These are phyloP conservation scores for Piper betle DNA, from an alignment of 164 flowering plant species.

Conservation along the genomic window DNA sequence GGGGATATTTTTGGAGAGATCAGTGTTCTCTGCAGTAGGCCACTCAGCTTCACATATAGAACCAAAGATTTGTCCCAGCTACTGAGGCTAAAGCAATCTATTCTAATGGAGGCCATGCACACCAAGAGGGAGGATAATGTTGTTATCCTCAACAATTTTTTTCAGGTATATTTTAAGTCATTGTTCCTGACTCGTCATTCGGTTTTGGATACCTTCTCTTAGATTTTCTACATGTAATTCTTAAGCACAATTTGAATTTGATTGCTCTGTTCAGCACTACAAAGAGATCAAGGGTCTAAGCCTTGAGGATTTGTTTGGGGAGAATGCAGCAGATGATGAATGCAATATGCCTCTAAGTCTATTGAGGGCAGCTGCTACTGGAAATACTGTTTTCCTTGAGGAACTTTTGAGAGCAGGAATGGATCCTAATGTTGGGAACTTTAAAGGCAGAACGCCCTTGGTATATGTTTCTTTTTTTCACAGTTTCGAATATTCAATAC, in stretches of 20 bases:
- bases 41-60: conserved; percentile 52
- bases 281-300: conserved; percentile 36
- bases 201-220: no score
- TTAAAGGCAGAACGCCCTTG: conserved; percentile 73
- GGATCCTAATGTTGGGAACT: conserved; percentile 63
- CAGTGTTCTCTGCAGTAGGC: conserved; percentile 65
- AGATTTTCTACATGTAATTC: no score
- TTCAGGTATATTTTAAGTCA: conserved; percentile 34
- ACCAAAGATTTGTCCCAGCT: conserved; percentile 75
- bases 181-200: neutral
- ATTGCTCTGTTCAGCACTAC: conserved; percentile 41
- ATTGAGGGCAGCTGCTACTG: conserved; percentile 46
- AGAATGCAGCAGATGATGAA: conserved; percentile 30
- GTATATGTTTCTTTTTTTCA: conserved; percentile 22
- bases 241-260: neutral
- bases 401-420: conserved; percentile 65
- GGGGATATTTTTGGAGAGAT: conserved; percentile 82
- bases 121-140: conserved; percentile 43
- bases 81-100: conserved; percentile 47
- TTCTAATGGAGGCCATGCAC: conserved; percentile 56
- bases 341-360: conserved; percentile 33
- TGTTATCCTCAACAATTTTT: conserved; percentile 54
- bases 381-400: conserved; percentile 66
- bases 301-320: conserved; percentile 34
- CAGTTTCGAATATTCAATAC: neutral